Conservation (phyloP, 768 basidiomycete species). For the Lepiota subincarnata region DNA sequence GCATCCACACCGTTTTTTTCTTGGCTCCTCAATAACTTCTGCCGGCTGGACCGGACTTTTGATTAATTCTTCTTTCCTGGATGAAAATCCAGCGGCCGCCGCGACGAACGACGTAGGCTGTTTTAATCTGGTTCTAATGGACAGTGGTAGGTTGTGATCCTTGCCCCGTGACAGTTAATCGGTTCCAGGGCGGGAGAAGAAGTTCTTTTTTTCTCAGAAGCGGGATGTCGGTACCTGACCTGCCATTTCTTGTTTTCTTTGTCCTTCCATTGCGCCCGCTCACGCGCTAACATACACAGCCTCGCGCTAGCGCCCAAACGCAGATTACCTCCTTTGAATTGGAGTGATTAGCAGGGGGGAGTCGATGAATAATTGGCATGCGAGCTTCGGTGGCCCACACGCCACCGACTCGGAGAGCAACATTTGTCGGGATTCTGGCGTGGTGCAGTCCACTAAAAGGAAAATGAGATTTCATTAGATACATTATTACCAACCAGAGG, state of each 20-base stretch:
- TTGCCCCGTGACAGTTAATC: too few relatives aligned
- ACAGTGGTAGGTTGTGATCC: too few relatives aligned
- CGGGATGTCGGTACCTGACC: not conserved
- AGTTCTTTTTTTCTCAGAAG: not conserved
- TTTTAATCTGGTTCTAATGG: too few relatives aligned
- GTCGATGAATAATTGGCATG: not conserved
- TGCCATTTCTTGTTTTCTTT: not conserved
- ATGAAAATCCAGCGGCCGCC: too few relatives aligned
- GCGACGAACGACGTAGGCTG: too few relatives aligned
- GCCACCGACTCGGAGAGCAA: not conserved
- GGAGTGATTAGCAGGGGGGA: not conserved
- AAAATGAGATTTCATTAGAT: not conserved
- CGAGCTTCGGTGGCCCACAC: not conserved
- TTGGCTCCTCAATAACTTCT: not conserved
- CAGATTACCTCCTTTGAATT: not conserved
- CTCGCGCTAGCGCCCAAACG: not conserved
- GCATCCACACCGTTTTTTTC: not conserved
- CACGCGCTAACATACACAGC: not conserved
- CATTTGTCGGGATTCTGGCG: not conserved
- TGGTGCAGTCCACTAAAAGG: not conserved
- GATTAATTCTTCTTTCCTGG: not conserved
- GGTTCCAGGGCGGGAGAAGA: too few relatives aligned
- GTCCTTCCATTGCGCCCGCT: conserved; percentile 2
- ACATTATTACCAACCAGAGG: too few relatives aligned
- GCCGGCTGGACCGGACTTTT: conserved; percentile 1